Base-by-base conservation (phyloP, 1,284 basidiomycete species). In the Tremellales sp. region DNA sequence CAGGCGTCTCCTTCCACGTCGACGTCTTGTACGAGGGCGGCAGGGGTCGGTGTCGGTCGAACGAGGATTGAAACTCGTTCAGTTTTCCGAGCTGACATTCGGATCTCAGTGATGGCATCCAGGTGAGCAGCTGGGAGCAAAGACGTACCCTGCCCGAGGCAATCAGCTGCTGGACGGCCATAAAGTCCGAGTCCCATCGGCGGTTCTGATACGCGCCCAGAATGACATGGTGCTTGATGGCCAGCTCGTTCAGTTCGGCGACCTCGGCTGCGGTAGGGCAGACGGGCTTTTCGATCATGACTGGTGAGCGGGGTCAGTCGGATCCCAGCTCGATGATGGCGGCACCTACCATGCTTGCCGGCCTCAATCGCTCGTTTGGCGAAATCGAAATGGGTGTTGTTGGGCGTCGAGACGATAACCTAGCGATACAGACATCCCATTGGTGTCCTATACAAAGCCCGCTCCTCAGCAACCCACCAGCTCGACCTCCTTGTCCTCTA, bases 201-300 rank as follows among this genome's bases (percentile, higher is more conserved):
- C 66, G 77, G 70, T 91, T 92, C 68, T 92, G 87, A 72, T 82
- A 89, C 3, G 81, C 70, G 18, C 68, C 85, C 32, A 90, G 71
- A 26, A 89, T 77, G 35, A 86, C 74, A 25, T 77, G 76, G 60
- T 85, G 85, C 12, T 75, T 70, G 58, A 76, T 78, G 2, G 88
- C 87, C 38, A 91, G 71, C 10, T 70, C 70, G 28, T 79, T 79
- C 26, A 92, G 79, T 54, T 86, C 82, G 51, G 73, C 74, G 1
- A 86, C 86, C 66, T 91, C 78, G 16, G 72, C 71, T 4, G 75
- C 75, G 0, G 82, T 84, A 1, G 85, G 77, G 2, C 84, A 83
- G 18, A 90, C 77, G 2, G 89, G 89, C 68, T 92, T 92, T 68
- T 92, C 89, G 35, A 89, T 81, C 39, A 92, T 81, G 45, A 75